Evolutionary conservation across 257 asterid genomes (phyloP).

Genomic region (Primulina eburnea): DNA sequence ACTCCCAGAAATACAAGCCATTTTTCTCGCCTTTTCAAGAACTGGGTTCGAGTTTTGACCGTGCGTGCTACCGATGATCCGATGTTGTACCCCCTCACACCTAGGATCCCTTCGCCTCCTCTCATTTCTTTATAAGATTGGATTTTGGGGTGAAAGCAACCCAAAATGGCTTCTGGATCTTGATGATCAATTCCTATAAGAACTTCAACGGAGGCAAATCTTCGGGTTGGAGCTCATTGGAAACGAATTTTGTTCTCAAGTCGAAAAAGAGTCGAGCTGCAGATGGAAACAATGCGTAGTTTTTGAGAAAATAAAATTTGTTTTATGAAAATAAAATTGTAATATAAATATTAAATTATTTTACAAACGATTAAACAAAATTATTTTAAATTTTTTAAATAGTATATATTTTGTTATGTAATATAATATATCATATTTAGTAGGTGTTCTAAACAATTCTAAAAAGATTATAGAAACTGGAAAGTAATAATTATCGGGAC

Average conservation of each 20-base stretch:
- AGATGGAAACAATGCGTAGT: background rate
- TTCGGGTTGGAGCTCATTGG: background rate
- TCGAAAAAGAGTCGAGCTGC: background rate
- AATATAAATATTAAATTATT: no score
- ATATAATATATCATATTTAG: no score
- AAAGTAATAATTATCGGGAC: no score
- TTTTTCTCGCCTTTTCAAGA: slow-evolving; percentile 60
- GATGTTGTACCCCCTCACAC: slow-evolving; percentile 32
- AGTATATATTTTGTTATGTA: no score
- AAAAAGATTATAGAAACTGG: no score
- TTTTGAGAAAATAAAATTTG: no score
- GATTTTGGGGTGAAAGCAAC: slow-evolving; percentile 18
- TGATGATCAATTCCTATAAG: slow-evolving; percentile 11
- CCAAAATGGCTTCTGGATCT: slow-evolving; percentile 31
- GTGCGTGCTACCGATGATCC: slow-evolving; percentile 38
- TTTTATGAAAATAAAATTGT: no score
- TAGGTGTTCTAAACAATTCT: no score
- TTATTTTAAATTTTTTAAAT: no score
- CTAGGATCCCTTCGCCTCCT: slow-evolving; percentile 61
- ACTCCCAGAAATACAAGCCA: slow-evolving; percentile 88
- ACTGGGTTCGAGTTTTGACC: slow-evolving; percentile 39
- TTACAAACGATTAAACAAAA: background rate
- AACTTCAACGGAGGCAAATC: slow-evolving; percentile 7
- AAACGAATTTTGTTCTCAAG: background rate
- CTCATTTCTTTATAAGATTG: slow-evolving; percentile 40